These are phyloP conservation scores for Malus sylvestris DNA, from an alignment of 306 rosid species.

Conservation along the genomic window DNA sequence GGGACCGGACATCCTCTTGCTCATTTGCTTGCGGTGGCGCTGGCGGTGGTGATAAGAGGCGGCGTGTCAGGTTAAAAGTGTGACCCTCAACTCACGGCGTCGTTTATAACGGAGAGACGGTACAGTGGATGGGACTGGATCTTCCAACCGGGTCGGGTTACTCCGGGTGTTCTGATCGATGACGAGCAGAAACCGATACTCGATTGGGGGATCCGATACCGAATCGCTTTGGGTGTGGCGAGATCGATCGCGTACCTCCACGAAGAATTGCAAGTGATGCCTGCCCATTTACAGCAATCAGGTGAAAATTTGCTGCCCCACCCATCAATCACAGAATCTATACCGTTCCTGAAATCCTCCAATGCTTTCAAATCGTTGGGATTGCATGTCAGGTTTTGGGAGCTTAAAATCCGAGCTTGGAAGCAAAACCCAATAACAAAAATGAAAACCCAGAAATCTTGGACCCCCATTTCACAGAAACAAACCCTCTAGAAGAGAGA, in stretches of 20 bases:
- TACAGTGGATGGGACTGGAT: too few relatives aligned
- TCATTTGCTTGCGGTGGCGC: slow-evolving; percentile 6
- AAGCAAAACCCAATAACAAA: slow-evolving; percentile 18
- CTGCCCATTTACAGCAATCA: slow-evolving; percentile 38
- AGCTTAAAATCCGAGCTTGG: not conserved
- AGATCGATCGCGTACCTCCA: too few relatives aligned
- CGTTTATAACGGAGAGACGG: slow-evolving; percentile 35
- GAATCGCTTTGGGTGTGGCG: too few relatives aligned
- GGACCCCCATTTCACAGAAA: slow-evolving; percentile 16
- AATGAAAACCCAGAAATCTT: slow-evolving; percentile 17
- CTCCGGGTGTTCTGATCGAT: too few relatives aligned
- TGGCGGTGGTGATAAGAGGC: slow-evolving; percentile 14
- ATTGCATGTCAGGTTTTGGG: slow-evolving; percentile 28
- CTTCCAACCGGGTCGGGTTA: too few relatives aligned
- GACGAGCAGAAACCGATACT: too few relatives aligned
- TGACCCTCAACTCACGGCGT: slow-evolving; percentile 16
- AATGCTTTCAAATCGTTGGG: slow-evolving; percentile 18
- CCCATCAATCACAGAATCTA: not conserved
- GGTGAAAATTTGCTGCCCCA: slow-evolving; percentile 20
- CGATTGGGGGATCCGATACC: too few relatives aligned
- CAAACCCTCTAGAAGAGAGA: not conserved
- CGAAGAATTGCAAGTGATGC: slow-evolving; percentile 28
- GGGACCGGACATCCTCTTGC: slow-evolving; percentile 15
- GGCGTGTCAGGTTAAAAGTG: slow-evolving; percentile 7
- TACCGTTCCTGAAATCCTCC: slow-evolving; percentile 10